Evolutionary conservation across 305 asterid genomes (phyloP).

Genomic region (Fraxinus velutina): DNA sequence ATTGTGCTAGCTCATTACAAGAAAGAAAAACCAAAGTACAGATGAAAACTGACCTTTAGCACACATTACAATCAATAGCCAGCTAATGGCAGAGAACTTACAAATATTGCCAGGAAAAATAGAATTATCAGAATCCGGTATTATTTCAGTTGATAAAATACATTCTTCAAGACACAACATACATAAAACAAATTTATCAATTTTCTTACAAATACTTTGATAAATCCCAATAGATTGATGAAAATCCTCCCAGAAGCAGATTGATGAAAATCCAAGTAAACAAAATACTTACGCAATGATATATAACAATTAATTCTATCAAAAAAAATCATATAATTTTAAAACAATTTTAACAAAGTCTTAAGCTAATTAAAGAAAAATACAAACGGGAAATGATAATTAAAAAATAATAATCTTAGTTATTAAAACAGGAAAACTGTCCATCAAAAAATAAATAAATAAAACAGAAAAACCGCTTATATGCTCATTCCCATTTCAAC

Average conservation of each 20-base stretch:
- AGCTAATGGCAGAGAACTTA: background rate
- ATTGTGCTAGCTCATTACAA: background rate
- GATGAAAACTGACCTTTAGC: constrained; percentile 6
- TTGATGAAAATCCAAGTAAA: background rate
- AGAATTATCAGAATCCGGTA: background rate
- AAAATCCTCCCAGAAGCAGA: background rate
- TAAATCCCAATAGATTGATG: background rate
- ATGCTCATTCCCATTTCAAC: background rate
- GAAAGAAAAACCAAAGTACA: background rate
- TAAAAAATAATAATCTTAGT: background rate
- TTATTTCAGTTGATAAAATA: background rate
- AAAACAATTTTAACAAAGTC: background rate
- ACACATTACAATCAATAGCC: background rate
- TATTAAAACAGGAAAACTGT: background rate
- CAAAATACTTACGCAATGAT: background rate
- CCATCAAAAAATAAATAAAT: background rate
- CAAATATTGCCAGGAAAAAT: background rate
- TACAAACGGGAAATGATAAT: background rate
- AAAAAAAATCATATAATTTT: background rate
- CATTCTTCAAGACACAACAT: background rate
- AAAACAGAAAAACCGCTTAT: background rate
- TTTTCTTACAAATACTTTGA: background rate
- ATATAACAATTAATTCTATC: background rate
- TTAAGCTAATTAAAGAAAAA: background rate
- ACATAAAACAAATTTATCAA: background rate